A percentile compares a stretch with the other conserved stretches of the same genome.
Conservation (phyloP, 495 filamentous ascomycete genomes). For the Neurospora discreta region DNA sequence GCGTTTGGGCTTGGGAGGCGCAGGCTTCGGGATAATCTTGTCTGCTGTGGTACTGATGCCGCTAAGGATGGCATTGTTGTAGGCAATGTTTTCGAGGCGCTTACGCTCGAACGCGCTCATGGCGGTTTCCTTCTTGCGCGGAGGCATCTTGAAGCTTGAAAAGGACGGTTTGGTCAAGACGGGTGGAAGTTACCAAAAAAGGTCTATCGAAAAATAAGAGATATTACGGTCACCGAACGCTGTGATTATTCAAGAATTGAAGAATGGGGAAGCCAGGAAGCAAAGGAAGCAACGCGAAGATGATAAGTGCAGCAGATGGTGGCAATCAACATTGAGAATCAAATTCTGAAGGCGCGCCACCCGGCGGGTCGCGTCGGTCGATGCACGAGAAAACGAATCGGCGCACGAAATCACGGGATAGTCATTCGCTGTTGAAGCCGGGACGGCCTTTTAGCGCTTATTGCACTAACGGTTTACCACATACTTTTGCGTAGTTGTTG, state of each 20-base stretch:
- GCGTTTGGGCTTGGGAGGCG: slow-evolving; percentile 17
- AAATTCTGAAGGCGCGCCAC: not conserved
- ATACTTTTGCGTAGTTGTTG: not conserved
- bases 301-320: not conserved
- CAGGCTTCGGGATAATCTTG: slow-evolving; percentile 22
- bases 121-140: slow-evolving; percentile 12
- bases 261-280: not conserved
- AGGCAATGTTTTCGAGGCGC: slow-evolving; percentile 43
- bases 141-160: slow-evolving; percentile 9
- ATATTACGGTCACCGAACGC: not conserved
- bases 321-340: not conserved
- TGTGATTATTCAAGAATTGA: not conserved
- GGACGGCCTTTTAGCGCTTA: not conserved
- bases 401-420: not conserved
- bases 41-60: slow-evolving; percentile 24
- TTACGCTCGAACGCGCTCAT: slow-evolving; percentile 46
- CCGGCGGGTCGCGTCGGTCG: not conserved
- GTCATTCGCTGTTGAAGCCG: not conserved
- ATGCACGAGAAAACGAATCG: not conserved
- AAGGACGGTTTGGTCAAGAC: not conserved
- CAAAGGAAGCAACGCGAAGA: not conserved
- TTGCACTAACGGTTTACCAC: not conserved
- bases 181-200: not conserved
- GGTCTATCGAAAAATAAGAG: not conserved
- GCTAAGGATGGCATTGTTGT: slow-evolving; percentile 42